Base-by-base conservation (phyloP, 331 rosid species). In the Quercus phellos region DNA sequence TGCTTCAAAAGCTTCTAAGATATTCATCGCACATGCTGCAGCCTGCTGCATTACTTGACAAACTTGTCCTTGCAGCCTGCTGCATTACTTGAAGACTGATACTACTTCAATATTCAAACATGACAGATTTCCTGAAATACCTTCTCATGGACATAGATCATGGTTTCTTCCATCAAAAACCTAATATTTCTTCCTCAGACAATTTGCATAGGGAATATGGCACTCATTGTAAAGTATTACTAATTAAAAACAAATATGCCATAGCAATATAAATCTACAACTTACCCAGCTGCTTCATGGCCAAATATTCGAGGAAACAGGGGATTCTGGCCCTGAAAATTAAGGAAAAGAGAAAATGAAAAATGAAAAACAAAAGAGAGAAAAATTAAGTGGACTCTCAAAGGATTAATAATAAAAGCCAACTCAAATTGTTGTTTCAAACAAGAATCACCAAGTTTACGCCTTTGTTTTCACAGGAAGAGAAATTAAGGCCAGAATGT, bases 271-370 rank as follows among this genome's bases (percentile, higher is more conserved):
- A 12, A 46, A 46, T 46, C 8, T 32, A 22, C 9, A 56, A 64
- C 83, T 32, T 75, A 80, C 87, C 84, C 87, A 4, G 79, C 58
- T 51, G 84, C 84, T 77, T 84, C 84, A 24, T 84, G 87, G 55
- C 87, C 87, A 63, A 72, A 77, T 24, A 84, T 84, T 56, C 87
- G 76, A 6, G 84, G 87, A 51, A 84, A 84, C 38, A 59, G 27
- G 5, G 82, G 82, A 30, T 72, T 58, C 13, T 58, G 27, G 5
- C 80, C 84, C 87, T 84, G 80, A 43, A 53, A 50, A 64, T 59
- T 68, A 63, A 63, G 55, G 29, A 80, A 50, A 64, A 30, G 16
- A 46, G 4, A 46, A 46, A 46, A 46, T 38, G 43, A 38, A 38
- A 7, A 38, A 38, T 38, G 12, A 38, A 38, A 38, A 38, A 38